These are phyloP conservation scores for Rosa chinensis DNA, from an alignment of 306 rosid species.

Conservation along the genomic window DNA sequence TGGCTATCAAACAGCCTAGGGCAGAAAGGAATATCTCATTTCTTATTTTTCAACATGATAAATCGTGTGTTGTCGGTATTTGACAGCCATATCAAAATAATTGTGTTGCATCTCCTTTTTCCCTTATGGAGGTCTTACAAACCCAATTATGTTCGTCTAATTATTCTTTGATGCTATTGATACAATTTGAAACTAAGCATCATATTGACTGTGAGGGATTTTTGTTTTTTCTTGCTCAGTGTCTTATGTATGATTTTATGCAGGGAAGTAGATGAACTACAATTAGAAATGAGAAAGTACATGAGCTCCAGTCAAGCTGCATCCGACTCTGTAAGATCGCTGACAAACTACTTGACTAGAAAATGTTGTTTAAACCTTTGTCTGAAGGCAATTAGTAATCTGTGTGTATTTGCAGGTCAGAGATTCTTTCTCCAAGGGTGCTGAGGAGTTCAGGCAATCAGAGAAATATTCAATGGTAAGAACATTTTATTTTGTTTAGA, in stretches of 20 bases:
- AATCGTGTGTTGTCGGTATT: slow-evolving; percentile 3
- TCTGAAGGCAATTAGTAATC: slow-evolving; percentile 22
- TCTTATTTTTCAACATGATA: slow-evolving; percentile 1
- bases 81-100: background rate
- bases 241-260: slow-evolving; percentile 25
- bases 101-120: slow-evolving; percentile 14
- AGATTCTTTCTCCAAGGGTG: slow-evolving; percentile 46
- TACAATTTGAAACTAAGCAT: background rate
- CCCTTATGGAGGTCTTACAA: background rate
- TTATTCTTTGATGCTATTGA: slow-evolving; percentile 9
- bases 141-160: background rate
- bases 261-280: slow-evolving; percentile 66
- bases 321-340: slow-evolving; percentile 49
- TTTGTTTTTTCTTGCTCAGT: background rate
- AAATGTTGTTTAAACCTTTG: slow-evolving; percentile 20
- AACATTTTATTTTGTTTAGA: background rate
- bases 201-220: background rate
- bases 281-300: slow-evolving; percentile 46
- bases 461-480: slow-evolving; percentile 58
- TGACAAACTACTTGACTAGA: slow-evolving; percentile 17
- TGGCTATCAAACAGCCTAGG: background rate
- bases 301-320: slow-evolving; percentile 45
- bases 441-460: slow-evolving; percentile 39
- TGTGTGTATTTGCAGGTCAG: slow-evolving; percentile 36
- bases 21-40: slow-evolving; percentile 1